A percentile compares a stretch with the other conserved stretches of the same genome.
These are phyloP conservation scores for Fusarium sacchari DNA, from an alignment of 2,329 filamentous ascomycete genomes.

Conservation along the genomic window DNA sequence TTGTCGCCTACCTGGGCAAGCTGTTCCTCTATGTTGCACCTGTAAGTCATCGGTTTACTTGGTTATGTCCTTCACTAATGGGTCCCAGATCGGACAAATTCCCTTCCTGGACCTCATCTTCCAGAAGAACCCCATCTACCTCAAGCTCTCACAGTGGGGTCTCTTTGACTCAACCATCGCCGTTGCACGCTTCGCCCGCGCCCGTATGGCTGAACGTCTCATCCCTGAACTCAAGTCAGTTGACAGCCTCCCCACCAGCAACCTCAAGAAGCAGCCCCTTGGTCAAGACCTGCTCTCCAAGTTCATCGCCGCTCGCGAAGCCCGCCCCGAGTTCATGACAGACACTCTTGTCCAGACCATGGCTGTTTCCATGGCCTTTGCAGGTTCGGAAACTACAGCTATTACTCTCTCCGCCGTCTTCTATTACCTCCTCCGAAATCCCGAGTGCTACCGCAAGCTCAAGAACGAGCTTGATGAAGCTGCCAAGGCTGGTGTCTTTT, in stretches of 20 bases:
- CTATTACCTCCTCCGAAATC: constrained; percentile 76
- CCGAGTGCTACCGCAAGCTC: constrained; percentile 62
- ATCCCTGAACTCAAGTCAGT: constrained; percentile 51
- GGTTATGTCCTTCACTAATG: not conserved
- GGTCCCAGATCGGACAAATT: constrained; percentile 73
- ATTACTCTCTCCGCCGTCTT: constrained; percentile 78
- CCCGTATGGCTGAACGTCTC: constrained; percentile 72
- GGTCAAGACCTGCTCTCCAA: constrained; percentile 74
- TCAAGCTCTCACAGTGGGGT: constrained; percentile 74
- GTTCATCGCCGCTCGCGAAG: constrained; percentile 74
- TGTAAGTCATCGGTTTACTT: constrained; percentile 48
- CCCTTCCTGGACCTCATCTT: constrained; percentile 75
- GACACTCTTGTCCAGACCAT: constrained; percentile 75
- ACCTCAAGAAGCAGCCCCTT: constrained; percentile 50
- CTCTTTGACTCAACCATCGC: constrained; percentile 76
- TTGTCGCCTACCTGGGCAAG: constrained; percentile 70
- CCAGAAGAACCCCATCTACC: constrained; percentile 78
- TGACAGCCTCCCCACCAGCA: constrained; percentile 47
- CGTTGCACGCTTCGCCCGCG: constrained; percentile 76
- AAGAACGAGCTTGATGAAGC: constrained; percentile 71
- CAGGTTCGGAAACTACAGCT: constrained; percentile 82
- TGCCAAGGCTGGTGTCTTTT: constrained; percentile 61
- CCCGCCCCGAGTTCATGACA: constrained; percentile 76
- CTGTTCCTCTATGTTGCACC: constrained; percentile 78
- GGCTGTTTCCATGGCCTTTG: constrained; percentile 77